Evolutionary conservation across 768 basidiomycete species (phyloP).

Genomic region (Lentinula aciculospora): DNA sequence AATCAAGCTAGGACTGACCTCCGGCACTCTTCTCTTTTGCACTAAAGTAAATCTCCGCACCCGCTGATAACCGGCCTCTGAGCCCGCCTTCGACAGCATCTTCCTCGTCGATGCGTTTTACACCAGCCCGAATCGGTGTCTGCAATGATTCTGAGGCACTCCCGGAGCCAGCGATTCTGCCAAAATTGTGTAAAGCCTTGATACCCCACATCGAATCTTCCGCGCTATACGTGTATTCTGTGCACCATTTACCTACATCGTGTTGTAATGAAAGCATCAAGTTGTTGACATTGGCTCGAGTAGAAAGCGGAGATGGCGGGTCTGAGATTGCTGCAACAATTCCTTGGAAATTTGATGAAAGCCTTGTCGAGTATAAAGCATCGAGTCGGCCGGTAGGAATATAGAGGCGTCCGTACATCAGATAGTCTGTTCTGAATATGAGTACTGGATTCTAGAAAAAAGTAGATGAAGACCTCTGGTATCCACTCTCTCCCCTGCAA

Average conservation of each 20-base stretch:
- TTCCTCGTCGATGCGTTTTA: conserved; percentile 91
- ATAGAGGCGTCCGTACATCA: conserved; percentile 89
- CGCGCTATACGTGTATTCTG: conserved; percentile 92
- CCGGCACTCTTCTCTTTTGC: conserved; percentile 91
- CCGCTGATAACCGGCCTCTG: conserved; percentile 85
- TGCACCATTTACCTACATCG: conserved; percentile 87
- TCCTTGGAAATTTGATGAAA: conserved; percentile 74
- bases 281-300: conserved; percentile 53
- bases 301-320: conserved; percentile 45
- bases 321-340: conserved; percentile 86
- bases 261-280: conserved; percentile 85
- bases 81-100: conserved; percentile 90
- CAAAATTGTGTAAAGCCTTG: conserved; percentile 88
- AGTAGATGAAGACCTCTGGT: conserved; percentile 51
- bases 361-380: conserved; percentile 79
- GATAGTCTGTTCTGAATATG: conserved; percentile 61
- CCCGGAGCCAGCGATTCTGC: conserved; percentile 38
- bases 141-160: conserved; percentile 19
- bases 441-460: conserved; percentile 4
- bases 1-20: conserved; percentile 42
- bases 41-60: conserved; percentile 91
- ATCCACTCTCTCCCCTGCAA: conserved; percentile 74
- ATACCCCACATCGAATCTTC: conserved; percentile 94
- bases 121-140: conserved; percentile 22
- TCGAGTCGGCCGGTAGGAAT: conserved; percentile 86